These are phyloP conservation scores for Verbena officinalis DNA, from an alignment of 257 asterid species.

Conservation along the genomic window DNA sequence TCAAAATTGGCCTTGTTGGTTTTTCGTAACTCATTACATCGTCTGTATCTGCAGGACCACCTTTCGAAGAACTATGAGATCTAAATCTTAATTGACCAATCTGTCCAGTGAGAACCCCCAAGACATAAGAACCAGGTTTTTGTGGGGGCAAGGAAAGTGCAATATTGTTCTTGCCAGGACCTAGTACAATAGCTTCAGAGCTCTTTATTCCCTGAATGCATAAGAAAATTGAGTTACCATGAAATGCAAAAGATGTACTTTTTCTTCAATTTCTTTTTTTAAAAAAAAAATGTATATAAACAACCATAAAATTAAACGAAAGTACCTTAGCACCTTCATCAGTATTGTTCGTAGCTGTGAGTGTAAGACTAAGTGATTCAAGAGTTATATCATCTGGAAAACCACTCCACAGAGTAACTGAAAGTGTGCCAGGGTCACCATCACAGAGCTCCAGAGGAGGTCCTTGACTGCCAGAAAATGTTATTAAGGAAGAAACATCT, in stretches of 20 bases:
- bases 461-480: conserved; percentile 93
- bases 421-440: conserved; percentile 93
- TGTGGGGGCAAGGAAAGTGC: conserved; percentile 87
- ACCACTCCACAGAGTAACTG: conserved; percentile 92
- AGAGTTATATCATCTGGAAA: conserved; percentile 97
- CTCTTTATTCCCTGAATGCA: conserved; percentile 76
- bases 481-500: conserved; percentile 90
- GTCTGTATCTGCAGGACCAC: conserved; percentile 92
- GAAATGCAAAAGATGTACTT: conserved; percentile 30
- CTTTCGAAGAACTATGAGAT: conserved; percentile 96
- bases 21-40: conserved; percentile 97
- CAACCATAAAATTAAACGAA: no score
- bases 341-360: conserved; percentile 77
- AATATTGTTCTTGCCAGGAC: conserved; percentile 85
- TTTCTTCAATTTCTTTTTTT: no score
- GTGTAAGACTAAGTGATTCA: conserved; percentile 88
- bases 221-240: conserved; percentile 27
- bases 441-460: conserved; percentile 92
- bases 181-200: conserved; percentile 74
- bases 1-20: conserved; percentile 93
- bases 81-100: conserved; percentile 95
- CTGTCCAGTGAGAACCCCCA: conserved; percentile 97
- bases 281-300: no score
- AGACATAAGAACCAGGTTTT: conserved; percentile 93
- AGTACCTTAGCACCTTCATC: conserved; percentile 74